Evolutionary conservation across 192 early-diverging fungal species (phyloP).

Genomic region (Oehlia diaphana): DNA sequence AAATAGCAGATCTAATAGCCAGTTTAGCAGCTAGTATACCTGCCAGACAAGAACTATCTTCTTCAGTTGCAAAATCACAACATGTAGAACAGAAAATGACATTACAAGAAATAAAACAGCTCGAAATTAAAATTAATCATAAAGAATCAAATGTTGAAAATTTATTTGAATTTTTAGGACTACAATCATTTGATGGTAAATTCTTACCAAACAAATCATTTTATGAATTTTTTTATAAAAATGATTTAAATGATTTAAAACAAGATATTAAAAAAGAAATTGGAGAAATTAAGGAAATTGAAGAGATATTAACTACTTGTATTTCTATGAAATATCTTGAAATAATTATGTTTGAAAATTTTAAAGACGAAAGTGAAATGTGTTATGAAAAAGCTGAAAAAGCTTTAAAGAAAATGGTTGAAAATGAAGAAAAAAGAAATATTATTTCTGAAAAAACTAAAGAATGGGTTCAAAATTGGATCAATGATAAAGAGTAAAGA

Average conservation of each 20-base stretch:
- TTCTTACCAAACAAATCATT: not conserved
- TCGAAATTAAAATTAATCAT: not conserved
- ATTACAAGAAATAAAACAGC: not conserved
- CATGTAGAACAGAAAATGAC: not conserved
- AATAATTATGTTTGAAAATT: constrained; percentile 6
- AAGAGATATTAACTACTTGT: not conserved
- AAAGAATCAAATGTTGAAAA: constrained; percentile 9
- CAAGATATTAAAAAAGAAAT: not conserved
- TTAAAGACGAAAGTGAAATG: constrained; percentile 18
- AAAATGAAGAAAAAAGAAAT: not conserved
- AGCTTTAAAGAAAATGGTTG: constrained; percentile 16
- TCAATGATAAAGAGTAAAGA: not conserved
- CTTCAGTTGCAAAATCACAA: too few species aligned
- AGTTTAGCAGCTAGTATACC: too few species aligned
- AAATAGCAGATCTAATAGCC: too few species aligned
- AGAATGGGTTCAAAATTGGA: not conserved
- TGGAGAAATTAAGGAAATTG: not conserved
- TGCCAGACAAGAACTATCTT: too few species aligned
- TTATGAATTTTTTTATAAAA: constrained; percentile 12
- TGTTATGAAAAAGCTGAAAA: constrained; percentile 28
- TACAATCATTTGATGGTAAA: constrained; percentile 29
- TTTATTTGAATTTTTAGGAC: constrained; percentile 2
- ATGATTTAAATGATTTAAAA: not conserved
- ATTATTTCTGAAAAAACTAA: not conserved
- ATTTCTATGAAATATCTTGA: constrained; percentile 9